Evolutionary conservation across 2,329 filamentous ascomycete species (phyloP).

Genomic region (Epichloe brachyelytri): DNA sequence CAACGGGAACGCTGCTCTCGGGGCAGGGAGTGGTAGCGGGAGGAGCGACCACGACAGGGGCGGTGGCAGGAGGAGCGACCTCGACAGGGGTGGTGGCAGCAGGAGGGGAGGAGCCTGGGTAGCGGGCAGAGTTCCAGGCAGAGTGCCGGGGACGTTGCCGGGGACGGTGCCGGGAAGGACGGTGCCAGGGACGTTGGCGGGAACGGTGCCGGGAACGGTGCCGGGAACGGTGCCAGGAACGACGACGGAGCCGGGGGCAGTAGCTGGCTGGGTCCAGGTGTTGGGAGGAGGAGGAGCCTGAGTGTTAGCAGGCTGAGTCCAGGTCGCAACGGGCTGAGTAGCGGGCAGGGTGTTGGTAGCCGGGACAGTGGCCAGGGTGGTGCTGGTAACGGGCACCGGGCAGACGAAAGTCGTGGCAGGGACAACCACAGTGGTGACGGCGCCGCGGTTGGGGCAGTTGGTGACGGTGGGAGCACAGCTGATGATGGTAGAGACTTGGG

Average conservation of each 20-base stretch:
- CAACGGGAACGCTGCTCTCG: not conserved
- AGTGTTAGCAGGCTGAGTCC: not conserved
- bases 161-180: too few species aligned
- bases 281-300: slow-evolving; percentile 2
- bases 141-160: too few species aligned
- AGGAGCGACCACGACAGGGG: not conserved
- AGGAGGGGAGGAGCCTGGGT: not conserved
- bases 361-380: slow-evolving; percentile 3
- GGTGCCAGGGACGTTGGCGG: not conserved
- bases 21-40: slow-evolving; percentile 3
- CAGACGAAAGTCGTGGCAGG: slow-evolving; percentile 30
- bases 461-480: slow-evolving; percentile 23
- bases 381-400: slow-evolving; percentile 23
- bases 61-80: not conserved
- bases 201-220: too few species aligned
- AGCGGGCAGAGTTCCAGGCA: not conserved
- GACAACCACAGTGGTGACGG: slow-evolving; percentile 23
- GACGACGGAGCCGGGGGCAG: too few species aligned
- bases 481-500: slow-evolving; percentile 25
- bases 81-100: not conserved
- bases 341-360: not conserved
- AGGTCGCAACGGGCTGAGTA: slow-evolving; percentile 1
- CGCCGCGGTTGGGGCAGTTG: slow-evolving; percentile 24
- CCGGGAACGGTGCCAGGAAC: too few species aligned
- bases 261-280: slow-evolving; percentile 2